Base-by-base conservation (phyloP, 2,329 filamentous ascomycete genomes). In the Pseudogymnoascus sp. region DNA sequence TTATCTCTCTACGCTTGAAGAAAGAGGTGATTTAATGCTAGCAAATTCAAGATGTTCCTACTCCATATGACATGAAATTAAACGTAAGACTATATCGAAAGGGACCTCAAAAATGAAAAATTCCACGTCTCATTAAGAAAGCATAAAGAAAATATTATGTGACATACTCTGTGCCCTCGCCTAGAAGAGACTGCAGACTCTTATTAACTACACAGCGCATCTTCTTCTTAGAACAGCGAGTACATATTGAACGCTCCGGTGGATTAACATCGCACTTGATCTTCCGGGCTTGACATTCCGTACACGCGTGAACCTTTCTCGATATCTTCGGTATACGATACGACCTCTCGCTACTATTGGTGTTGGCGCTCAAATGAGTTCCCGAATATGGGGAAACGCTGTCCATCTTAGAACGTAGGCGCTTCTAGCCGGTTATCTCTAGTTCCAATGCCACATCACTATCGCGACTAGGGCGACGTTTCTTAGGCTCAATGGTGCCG, bases 121-220 rank as follows among this genome's bases (percentile, higher is more conserved):
- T n/a, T 23, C 12, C 42, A 25, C 25, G n/a, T 28, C 45, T 52
- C 45, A 28, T 30, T 52, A 30, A 49, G 14, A 49, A n/a, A 16
- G 9, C 4, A 28, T 28, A 5, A 25, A 49, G 16, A 11, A 59
- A 42, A 62, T 2, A 16, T 22, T 19, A 61, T 23, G 19, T 30
- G 49, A 75, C 77, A 73, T 73, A 82, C 76, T 78, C 73, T 65
- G 78, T 76, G 71, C 82, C 81, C 60, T 81, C 79, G 55, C 83
- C 79, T 19, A 83, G 75, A 45, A 83, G 78, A 62, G 80, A 81
- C 68, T 83, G 81, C 19, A 82, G 76, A 67, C 80, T 82, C 69
- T 82, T 80, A 67, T 83, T 83, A 35, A 82, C 78, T 7, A 81
- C 74, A 66, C 81, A 83, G 64, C 79, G 77, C 41, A 82, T 73